Base-by-base conservation (phyloP, 2,329 filamentous ascomycete genomes). In the Curvularia spicifera region DNA sequence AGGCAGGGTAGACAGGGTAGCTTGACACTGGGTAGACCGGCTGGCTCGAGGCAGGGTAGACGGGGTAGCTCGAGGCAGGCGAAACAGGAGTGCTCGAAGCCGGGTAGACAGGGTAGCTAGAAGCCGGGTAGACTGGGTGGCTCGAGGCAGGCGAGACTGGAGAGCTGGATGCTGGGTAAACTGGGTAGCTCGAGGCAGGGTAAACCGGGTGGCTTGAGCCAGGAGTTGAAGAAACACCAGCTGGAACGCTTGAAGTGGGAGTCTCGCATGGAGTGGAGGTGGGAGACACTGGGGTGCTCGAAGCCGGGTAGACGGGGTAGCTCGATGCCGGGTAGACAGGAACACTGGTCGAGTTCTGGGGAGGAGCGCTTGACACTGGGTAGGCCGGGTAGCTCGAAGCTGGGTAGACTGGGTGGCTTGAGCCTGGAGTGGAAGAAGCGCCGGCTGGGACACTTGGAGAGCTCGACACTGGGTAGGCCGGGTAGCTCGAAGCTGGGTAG, bases 371-470 rank as follows among this genome's bases (percentile, higher is more conserved):
- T 12, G 31, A 35, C 8, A 9, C 43, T n/a, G 63, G 60, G 4
- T 65, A 66, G 24, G 67, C 68, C 6, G 70, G 71, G 67, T 70
- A 71, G 48, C 50, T 58, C 15, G 59, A 51, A 10, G 58, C 47
- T 56, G 47, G 40, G 63, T 57, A 35, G 58, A 52, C n/a, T 7
- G 53, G 39, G 39, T 28, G 18, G 42, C 42, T 45, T 2, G 22
- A 28, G 18, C 18, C 18, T 18, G 18, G 18, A 18, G 18, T 18
- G 18, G 18, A 18, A 18, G 18, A 18, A 18, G 18, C 18, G 18
- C 18, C 18, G 18, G 18, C 18, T 18, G 18, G 18, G 18, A 18
- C 18, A 18, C 18, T 18, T 18, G 18, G 18, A 18, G 24, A 26
- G 24, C 24, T 26, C 4, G 24, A 26, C 9, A 5, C 40, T 13